Percentiles rank a stretch among this genome's conserved stretches.
phyloP scores from a whole-genome alignment of 768 basidiomycete species.

The Naganishia randhawae region DNA sequence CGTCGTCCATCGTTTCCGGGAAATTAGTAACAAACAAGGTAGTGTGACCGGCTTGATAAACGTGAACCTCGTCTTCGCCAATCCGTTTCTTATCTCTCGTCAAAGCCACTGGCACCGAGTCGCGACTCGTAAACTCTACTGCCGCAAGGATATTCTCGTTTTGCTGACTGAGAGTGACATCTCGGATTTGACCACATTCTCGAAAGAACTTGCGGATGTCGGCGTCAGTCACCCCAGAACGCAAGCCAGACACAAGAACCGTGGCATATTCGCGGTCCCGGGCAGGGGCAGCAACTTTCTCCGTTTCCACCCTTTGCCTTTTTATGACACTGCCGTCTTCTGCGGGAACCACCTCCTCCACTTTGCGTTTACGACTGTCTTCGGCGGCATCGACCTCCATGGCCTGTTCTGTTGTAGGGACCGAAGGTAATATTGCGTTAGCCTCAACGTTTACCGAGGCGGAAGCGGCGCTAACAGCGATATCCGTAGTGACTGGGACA shows the following conservation, averaged over 20 bases:
- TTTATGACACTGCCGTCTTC: conserved; percentile 9
- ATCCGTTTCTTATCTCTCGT: conserved; percentile 93
- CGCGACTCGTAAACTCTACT: conserved; percentile 77
- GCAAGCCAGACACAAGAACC: conserved; percentile 76
- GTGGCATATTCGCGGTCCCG: conserved; percentile 96
- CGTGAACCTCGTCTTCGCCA: conserved; percentile 68
- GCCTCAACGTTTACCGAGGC: background rate
- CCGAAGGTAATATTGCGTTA: background rate
- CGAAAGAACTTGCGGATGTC: background rate
- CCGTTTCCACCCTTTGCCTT: conserved; percentile 29
- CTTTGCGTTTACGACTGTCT: conserved; percentile 58
- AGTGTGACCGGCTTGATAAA: conserved; percentile 87
- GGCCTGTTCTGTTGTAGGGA: background rate
- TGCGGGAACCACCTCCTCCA: conserved; percentile 16
- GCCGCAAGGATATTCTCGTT: conserved; percentile 67
- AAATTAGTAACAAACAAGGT: conserved; percentile 97
- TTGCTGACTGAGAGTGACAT: conserved; percentile 70
- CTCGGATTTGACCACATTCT: conserved; percentile 83
- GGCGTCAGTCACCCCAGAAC: conserved; percentile 58
- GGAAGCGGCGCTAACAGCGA: background rate
- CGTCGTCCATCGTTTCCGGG: conserved; percentile 76
- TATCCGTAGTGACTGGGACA: background rate
- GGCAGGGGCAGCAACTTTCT: conserved; percentile 3
- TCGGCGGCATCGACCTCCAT: conserved; percentile 15
- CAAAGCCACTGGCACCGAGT: conserved; percentile 75